Percentiles rank a stretch among this genome's conserved stretches.
Conservation (phyloP, 305 asterid species). For the Nicotiana rustica region DNA sequence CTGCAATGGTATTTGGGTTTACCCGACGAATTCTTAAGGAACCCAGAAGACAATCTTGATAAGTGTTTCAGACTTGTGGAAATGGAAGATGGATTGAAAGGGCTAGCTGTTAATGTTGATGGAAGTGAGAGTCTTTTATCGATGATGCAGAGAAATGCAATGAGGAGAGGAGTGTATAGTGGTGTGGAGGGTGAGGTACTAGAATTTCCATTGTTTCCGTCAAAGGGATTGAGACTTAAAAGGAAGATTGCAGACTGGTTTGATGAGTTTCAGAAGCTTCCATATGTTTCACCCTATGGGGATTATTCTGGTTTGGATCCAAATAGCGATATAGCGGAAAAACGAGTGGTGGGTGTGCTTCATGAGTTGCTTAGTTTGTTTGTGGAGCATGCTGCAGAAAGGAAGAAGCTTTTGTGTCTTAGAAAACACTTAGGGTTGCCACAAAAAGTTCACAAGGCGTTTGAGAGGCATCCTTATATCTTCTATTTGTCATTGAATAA, state of each 20-base stretch:
- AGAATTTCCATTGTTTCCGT: conserved; percentile 76
- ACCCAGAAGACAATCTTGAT: conserved; percentile 59
- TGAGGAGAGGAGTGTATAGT: conserved; percentile 56
- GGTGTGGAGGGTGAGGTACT: conserved; percentile 59
- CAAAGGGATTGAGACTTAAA: conserved; percentile 83
- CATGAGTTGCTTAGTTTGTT: conserved; percentile 79
- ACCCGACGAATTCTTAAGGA: conserved; percentile 63
- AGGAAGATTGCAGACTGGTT: conserved; percentile 79
- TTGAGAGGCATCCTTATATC: conserved; percentile 81
- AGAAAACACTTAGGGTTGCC: conserved; percentile 78
- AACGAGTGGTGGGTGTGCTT: conserved; percentile 79
- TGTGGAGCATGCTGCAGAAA: conserved; percentile 82
- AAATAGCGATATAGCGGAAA: conserved; percentile 71
- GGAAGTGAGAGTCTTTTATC: conserved; percentile 50
- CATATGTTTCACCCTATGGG: conserved; percentile 76
- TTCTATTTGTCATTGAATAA: conserved; percentile 75
- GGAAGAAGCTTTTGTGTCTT: conserved; percentile 69
- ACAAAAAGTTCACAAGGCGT: conserved; percentile 83
- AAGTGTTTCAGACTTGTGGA: conserved; percentile 61
- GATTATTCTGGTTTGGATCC: conserved; percentile 56
- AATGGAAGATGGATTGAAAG: conserved; percentile 74
- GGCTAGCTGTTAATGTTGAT: conserved; percentile 52
- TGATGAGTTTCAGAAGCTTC: conserved; percentile 71
- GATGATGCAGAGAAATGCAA: conserved; percentile 66
- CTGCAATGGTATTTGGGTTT: conserved; percentile 81